A percentile compares a stretch with the other conserved stretches of the same genome.
Conservation (phyloP, 1,139 yeast genomes). For the Blastobotrys ciferrii region DNA sequence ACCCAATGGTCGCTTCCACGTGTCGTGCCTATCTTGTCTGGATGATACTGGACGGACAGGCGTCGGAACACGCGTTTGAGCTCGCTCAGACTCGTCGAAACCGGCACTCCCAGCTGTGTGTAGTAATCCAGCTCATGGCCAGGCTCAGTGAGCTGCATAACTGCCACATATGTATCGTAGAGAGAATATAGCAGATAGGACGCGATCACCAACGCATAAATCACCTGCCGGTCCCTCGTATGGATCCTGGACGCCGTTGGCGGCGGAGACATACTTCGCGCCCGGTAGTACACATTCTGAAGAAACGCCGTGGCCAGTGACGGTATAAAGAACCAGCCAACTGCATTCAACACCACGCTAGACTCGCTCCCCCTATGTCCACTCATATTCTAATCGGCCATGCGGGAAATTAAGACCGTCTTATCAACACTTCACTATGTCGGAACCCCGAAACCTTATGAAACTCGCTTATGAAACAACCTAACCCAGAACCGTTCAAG, state of each 20-base stretch:
- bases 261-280: not conserved
- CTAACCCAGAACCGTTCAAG: too few species aligned
- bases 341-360: not conserved
- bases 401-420: not conserved
- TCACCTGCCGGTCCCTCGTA: not conserved
- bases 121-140: conserved; percentile 18
- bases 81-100: conserved; percentile 18
- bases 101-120: conserved; percentile 20
- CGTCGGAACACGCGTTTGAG: conserved; percentile 27
- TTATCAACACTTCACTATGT: too few species aligned
- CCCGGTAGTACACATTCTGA: conserved; percentile 20
- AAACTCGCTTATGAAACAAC: too few species aligned
- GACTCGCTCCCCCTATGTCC: not conserved
- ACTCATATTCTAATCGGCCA: not conserved
- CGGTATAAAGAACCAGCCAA: conserved; percentile 32
- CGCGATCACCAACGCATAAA: conserved; percentile 8
- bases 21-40: conserved; percentile 33
- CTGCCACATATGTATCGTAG: not conserved
- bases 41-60: conserved; percentile 34
- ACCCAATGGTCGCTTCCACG: conserved; percentile 27
- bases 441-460: too few species aligned
- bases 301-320: conserved; percentile 18
- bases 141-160: conserved; percentile 8
- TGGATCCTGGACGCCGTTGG: not conserved
- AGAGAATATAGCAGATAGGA: conserved; percentile 8